phyloP scores from a whole-genome alignment of 2,329 filamentous ascomycete genomes.

The Aspergillus candidus region DNA sequence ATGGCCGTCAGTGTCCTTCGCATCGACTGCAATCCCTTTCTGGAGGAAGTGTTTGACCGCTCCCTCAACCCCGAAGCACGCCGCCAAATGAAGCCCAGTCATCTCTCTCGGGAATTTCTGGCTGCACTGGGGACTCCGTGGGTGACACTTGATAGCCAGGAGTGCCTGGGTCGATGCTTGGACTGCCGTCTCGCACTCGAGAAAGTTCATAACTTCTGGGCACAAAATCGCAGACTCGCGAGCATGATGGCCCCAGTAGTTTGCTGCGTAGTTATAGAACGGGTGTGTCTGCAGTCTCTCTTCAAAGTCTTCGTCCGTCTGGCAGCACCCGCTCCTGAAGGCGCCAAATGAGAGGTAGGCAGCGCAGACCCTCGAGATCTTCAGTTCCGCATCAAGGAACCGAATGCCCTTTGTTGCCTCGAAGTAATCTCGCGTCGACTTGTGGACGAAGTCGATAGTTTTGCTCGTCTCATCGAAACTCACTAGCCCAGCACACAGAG shows the following conservation, averaged over 20 bases:
- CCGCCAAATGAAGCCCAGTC: background rate
- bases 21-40: background rate
- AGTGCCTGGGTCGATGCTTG: background rate
- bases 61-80: background rate
- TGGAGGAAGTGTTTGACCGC: background rate
- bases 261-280: too few relatives aligned
- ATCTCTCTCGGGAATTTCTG: background rate
- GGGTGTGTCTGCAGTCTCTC: too few relatives aligned
- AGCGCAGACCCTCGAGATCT: too few relatives aligned
- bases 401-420: too few relatives aligned
- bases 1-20: background rate
- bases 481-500: slow-evolving; percentile 11
- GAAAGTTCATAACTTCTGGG: background rate
- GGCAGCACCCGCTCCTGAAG: too few relatives aligned
- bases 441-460: slow-evolving; percentile 24
- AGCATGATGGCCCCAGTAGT: too few relatives aligned
- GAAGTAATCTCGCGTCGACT: too few relatives aligned
- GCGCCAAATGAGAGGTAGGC: too few relatives aligned
- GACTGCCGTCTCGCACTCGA: background rate
- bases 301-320: too few relatives aligned
- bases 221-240: background rate
- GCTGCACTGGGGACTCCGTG: too few relatives aligned
- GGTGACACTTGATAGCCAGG: too few relatives aligned
- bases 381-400: too few relatives aligned
- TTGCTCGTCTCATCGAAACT: slow-evolving; percentile 30